Conservation (phyloP, 2,329 filamentous ascomycete species). For the Trichoderma endophyticum region DNA sequence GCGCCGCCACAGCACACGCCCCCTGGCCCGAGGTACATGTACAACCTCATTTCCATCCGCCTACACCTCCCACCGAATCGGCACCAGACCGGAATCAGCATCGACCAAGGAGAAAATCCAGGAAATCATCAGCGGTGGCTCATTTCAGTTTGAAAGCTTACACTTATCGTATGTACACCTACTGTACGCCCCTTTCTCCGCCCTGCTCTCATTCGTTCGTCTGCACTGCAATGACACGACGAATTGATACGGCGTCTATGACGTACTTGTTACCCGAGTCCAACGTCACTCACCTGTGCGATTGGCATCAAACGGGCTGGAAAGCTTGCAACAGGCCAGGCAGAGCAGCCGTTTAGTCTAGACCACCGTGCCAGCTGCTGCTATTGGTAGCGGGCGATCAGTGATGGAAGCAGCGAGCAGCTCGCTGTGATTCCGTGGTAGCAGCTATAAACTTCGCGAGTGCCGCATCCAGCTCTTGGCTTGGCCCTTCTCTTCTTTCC, state of each 20-base stretch:
- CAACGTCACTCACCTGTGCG: conserved; percentile 33
- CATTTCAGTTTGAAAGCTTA: background rate
- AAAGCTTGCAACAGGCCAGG: background rate
- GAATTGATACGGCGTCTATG: conserved; percentile 24
- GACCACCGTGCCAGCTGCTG: background rate
- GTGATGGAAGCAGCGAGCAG: background rate
- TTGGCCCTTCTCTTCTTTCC: conserved; percentile 13
- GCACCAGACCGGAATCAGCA: background rate
- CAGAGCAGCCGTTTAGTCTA: background rate
- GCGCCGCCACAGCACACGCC: background rate
- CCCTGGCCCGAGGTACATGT: background rate
- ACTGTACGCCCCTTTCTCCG: background rate
- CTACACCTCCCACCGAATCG: background rate
- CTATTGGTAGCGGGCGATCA: background rate
- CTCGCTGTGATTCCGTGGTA: background rate
- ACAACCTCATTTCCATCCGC: background rate
- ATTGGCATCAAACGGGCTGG: conserved; percentile 20
- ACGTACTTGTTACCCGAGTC: conserved; percentile 33
- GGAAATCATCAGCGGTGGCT: background rate
- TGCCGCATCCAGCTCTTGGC: background rate
- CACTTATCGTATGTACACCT: background rate
- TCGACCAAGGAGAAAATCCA: background rate
- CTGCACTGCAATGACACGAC: background rate
- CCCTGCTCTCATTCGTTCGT: background rate
- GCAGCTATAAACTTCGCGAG: background rate